Evolutionary conservation across 805 yeast species (phyloP), one percentile per base, ranked within the genome.

Genomic region (Hanseniaspora taiwanica): DNA sequence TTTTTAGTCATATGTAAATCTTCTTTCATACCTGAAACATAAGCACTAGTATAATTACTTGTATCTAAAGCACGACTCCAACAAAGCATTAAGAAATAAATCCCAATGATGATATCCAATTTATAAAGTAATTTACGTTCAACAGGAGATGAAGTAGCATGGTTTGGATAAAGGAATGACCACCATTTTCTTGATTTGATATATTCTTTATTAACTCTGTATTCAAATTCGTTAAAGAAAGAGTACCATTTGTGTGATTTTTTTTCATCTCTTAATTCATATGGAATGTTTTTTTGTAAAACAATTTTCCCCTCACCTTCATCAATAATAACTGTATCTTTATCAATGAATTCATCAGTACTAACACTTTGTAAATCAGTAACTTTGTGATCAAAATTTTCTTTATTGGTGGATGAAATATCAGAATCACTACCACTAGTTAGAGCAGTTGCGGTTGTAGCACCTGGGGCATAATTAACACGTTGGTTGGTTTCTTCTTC

Each of bases 61-160:
- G 67, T 68, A 51, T 80, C 85, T 37, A 80, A 59, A 40, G 74
- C 72, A 53, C 78, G 78, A 40, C 78, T 72, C 81, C 81, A 80
- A 56, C 78, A 77, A 12, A 74, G 69, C 49, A 75, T 56, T 50
- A 76, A 68, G 9, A 78, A 66, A 48, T 75, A 76, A 31, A 68
- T 58, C n/a, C 76, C 65, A 38, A 80, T 58, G 25, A 74, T 51
- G 10, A 74, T 45, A 49, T 78, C 85, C 24, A 78, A 53, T 51
- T 78, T 78, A 45, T 63, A 54, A 13, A 75, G 51, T 27, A 75
- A 54, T 21, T 56, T 60, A 37, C 66, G 64, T 42, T 64, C 66
- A 1, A 66, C 73, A 50, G 68, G 62, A 2, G 78, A 58, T 12
- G 53, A 54, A 6, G 58, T 51, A 6, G 51, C 48, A 46, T 57